These are phyloP conservation scores for Beverwykella pulmonaria DNA, from an alignment of 495 filamentous ascomycete species.

Conservation along the genomic window DNA sequence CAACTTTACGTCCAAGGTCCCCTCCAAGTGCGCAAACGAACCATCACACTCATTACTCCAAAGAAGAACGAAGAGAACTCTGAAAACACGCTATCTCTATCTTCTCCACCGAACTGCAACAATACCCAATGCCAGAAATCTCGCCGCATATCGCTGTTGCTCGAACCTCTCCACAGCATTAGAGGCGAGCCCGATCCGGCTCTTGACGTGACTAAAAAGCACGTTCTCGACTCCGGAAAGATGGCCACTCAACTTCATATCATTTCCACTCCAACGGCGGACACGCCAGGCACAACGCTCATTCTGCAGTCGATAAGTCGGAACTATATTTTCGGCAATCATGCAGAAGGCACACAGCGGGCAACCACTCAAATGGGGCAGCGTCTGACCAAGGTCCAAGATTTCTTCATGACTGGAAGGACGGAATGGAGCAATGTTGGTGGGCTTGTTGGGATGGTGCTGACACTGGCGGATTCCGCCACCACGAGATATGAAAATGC, in stretches of 20 bases:
- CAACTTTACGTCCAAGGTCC: background rate
- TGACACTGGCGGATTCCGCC: constrained; percentile 72
- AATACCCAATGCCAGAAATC: background rate
- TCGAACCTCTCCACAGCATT: constrained; percentile 16
- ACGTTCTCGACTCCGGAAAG: background rate
- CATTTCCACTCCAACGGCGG: constrained; percentile 80
- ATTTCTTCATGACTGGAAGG: constrained; percentile 80
- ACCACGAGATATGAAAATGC: constrained; percentile 43
- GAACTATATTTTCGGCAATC: constrained; percentile 85
- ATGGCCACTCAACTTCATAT: constrained; percentile 77
- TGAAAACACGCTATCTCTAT: background rate
- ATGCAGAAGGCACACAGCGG: constrained; percentile 85
- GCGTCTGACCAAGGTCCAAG: constrained; percentile 60
- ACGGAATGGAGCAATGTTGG: constrained; percentile 75
- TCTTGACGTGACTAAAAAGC: background rate
- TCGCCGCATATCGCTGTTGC: background rate
- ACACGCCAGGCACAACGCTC: constrained; percentile 80
- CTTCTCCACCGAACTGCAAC: background rate
- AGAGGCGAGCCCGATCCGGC: background rate
- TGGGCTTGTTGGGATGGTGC: constrained; percentile 79
- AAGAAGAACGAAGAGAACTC: background rate
- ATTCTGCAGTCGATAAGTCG: constrained; percentile 75
- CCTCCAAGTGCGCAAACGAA: background rate
- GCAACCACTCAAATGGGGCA: constrained; percentile 65
- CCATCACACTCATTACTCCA: background rate